A percentile compares a stretch with the other conserved stretches of the same genome.
phyloP scores from a whole-genome alignment of 345 rosid genomes.

The Camelina laxa region DNA sequence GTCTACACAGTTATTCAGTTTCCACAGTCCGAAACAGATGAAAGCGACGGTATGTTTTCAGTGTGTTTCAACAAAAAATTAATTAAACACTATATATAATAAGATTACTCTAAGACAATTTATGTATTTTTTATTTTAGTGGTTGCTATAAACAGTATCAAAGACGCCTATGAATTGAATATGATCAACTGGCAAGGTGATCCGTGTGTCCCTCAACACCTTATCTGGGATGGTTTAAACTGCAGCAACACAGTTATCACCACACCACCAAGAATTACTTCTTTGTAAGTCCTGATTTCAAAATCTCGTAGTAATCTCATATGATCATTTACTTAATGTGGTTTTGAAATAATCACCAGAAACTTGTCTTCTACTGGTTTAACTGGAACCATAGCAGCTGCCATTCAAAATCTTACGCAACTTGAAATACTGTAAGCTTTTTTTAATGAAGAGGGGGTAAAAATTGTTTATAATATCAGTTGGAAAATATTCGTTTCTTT shows the following conservation, averaged over 20 bases:
- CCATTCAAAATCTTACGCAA: slow-evolving; percentile 38
- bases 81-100: background rate
- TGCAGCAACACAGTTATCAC: too few species aligned
- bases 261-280: too few species aligned
- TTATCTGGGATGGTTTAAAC: too few species aligned
- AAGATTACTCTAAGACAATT: background rate
- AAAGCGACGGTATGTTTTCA: slow-evolving; percentile 39
- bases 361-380: slow-evolving; percentile 53
- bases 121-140: slow-evolving; percentile 15
- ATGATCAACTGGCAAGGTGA: too few species aligned
- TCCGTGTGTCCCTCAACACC: too few species aligned
- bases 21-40: slow-evolving; percentile 33
- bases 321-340: background rate
- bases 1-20: slow-evolving; percentile 35
- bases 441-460: too few species aligned
- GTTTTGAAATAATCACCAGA: slow-evolving; percentile 15
- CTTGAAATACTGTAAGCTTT: slow-evolving; percentile 27
- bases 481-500: background rate
- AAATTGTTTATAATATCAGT: background rate
- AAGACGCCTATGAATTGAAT: background rate
- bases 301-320: background rate
- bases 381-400: slow-evolving; percentile 39
- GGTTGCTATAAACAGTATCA: slow-evolving; percentile 2
- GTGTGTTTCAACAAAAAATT: background rate
- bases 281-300: background rate